Conservation (phyloP, 2,329 filamentous ascomycete genomes). For the Paraconiothyrium brasiliense region DNA sequence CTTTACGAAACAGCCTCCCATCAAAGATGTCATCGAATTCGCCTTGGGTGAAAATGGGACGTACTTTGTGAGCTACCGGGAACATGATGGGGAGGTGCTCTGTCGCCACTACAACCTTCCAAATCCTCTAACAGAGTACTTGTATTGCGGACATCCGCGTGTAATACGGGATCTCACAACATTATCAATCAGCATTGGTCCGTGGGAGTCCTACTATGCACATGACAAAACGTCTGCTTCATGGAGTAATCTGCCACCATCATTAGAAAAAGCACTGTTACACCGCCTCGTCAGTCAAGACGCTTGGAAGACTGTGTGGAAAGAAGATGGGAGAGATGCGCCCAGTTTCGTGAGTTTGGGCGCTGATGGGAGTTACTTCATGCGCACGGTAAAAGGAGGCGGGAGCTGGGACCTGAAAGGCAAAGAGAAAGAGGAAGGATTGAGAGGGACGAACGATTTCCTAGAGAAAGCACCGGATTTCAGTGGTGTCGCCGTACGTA, state of each 20-base stretch:
- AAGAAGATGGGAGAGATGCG: slow-evolving; percentile 35
- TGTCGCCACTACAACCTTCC: slow-evolving; percentile 44
- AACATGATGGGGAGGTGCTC: slow-evolving; percentile 28
- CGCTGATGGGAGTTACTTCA: slow-evolving; percentile 42
- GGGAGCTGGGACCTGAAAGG: slow-evolving; percentile 44
- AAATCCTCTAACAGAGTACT: slow-evolving; percentile 40
- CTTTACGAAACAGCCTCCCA: slow-evolving; percentile 41
- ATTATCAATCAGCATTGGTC: slow-evolving; percentile 39
- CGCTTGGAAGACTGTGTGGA: slow-evolving; percentile 37
- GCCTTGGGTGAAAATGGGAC: slow-evolving; percentile 33
- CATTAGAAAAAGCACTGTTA: slow-evolving; percentile 38
- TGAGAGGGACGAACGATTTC: slow-evolving; percentile 40
- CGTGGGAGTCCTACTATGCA: slow-evolving; percentile 43
- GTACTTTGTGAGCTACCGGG: slow-evolving; percentile 41
- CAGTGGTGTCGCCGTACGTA: slow-evolving; percentile 35
- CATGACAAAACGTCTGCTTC: slow-evolving; percentile 37
- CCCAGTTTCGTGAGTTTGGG: slow-evolving; percentile 43
- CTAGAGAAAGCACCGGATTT: slow-evolving; percentile 36
- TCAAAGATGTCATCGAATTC: slow-evolving; percentile 40
- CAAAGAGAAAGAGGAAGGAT: slow-evolving; percentile 33
- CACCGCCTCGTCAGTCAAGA: slow-evolving; percentile 35
- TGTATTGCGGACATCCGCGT: slow-evolving; percentile 37
- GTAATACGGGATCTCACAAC: slow-evolving; percentile 38
- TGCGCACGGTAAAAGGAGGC: slow-evolving; percentile 43
- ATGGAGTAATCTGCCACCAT: slow-evolving; percentile 40